These are phyloP conservation scores for Pseudogymnoascus sp. DNA, from an alignment of 2,329 filamentous ascomycete genomes.

Conservation along the genomic window DNA sequence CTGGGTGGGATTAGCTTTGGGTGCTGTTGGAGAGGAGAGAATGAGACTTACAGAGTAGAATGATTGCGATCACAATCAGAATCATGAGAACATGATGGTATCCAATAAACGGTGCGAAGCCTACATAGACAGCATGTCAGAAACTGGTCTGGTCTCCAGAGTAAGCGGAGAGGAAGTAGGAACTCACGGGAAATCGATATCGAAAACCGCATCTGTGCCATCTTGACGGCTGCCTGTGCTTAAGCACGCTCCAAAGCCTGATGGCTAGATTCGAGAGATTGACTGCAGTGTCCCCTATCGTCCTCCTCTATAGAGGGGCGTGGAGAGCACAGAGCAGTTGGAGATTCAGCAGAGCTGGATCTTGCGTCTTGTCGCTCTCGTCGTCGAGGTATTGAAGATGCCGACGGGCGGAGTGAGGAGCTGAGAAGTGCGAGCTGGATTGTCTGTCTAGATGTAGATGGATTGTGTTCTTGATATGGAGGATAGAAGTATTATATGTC, in stretches of 20 bases:
- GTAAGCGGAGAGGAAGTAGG: background rate
- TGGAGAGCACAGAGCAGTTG: slow-evolving; percentile 7
- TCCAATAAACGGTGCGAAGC: slow-evolving; percentile 61
- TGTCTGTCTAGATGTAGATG: background rate
- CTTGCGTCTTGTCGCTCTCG: slow-evolving; percentile 2
- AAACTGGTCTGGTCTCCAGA: background rate
- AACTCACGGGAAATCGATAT: slow-evolving; percentile 6
- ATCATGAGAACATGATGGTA: slow-evolving; percentile 94
- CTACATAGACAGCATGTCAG: slow-evolving; percentile 30
- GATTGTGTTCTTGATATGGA: background rate
- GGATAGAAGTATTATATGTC: background rate
- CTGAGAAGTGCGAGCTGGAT: background rate
- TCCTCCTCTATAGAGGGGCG: slow-evolving; percentile 8
- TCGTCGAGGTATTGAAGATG: slow-evolving; percentile 2
- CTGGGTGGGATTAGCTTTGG: slow-evolving; percentile 38
- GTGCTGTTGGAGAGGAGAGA: slow-evolving; percentile 10
- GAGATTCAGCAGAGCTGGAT: slow-evolving; percentile 6
- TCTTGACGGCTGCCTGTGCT: slow-evolving; percentile 2
- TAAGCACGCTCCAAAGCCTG: background rate
- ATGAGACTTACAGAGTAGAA: slow-evolving; percentile 75
- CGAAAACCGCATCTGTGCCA: slow-evolving; percentile 8
- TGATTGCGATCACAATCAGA: slow-evolving; percentile 85
- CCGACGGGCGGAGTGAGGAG: background rate
- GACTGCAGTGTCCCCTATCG: slow-evolving; percentile 7
- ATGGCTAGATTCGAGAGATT: background rate